A percentile compares a stretch with the other conserved stretches of the same genome.
phyloP scores from a whole-genome alignment of 169 alveolate species.

The Plasmodium sp. region DNA sequence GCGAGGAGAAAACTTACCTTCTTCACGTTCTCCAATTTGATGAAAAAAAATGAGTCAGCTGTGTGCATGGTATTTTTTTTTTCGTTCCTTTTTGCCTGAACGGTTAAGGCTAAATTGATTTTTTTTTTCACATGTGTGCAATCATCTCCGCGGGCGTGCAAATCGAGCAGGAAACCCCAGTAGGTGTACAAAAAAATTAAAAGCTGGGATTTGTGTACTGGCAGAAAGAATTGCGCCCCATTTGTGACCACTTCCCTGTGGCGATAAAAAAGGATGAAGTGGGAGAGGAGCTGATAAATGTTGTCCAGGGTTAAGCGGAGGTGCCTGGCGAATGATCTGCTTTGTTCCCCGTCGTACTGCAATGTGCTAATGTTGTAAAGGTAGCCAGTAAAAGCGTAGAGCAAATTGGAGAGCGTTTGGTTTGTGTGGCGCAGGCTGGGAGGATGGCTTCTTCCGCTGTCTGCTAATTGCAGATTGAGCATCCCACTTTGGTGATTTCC shows the following conservation, averaged over 20 bases:
- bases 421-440: neutral
- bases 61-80: neutral
- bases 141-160: neutral
- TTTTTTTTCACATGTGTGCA: neutral
- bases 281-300: conserved; percentile 21
- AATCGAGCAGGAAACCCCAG: conserved; percentile 12
- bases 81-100: neutral
- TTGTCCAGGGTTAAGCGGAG: conserved; percentile 26
- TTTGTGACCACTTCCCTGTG: neutral
- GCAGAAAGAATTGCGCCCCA: neutral
- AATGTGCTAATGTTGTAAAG: conserved; percentile 15
- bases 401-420: conserved; percentile 38
- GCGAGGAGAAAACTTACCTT: conserved; percentile 2
- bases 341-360: neutral
- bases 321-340: neutral
- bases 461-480: neutral
- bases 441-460: neutral
- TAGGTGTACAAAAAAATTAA: conserved; percentile 54
- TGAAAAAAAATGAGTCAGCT: neutral
- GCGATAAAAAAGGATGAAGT: conserved; percentile 25
- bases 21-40: conserved; percentile 22
- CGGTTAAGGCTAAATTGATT: neutral
- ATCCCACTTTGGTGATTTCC: neutral
- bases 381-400: conserved; percentile 40
- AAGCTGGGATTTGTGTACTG: conserved; percentile 65